These are phyloP conservation scores for Warburgia ugandensis DNA, from an alignment of 164 flowering plant genomes.

Conservation along the genomic window DNA sequence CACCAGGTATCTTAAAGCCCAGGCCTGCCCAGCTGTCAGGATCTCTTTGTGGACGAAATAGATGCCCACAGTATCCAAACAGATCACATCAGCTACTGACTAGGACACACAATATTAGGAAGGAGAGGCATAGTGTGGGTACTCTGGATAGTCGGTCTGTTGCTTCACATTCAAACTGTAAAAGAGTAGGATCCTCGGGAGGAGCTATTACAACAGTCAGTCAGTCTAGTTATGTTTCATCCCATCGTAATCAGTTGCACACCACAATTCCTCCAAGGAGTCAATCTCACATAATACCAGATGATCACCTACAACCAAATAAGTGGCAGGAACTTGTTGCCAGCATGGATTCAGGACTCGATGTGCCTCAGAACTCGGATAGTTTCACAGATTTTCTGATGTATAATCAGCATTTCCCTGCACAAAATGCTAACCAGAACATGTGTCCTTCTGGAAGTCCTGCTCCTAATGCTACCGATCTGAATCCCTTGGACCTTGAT, in stretches of 20 bases:
- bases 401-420: conserved; percentile 13
- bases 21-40: conserved; percentile 16
- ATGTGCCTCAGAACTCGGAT: conserved; percentile 6
- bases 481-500: conserved; percentile 6
- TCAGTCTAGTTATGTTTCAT: conserved; percentile 11
- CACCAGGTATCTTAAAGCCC: conserved; percentile 20
- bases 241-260: conserved; percentile 9
- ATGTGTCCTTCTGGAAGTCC: conserved; percentile 9
- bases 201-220: conserved; percentile 7
- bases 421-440: conserved; percentile 15
- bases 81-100: neutral
- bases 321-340: conserved; percentile 16
- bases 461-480: neutral
- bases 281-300: conserved; percentile 1
- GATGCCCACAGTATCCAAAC: conserved; percentile 11
- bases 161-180: conserved; percentile 20
- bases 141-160: conserved; percentile 15
- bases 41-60: conserved; percentile 14
- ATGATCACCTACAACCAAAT: conserved; percentile 1
- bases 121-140: conserved; percentile 17
- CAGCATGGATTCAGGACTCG: conserved; percentile 5
- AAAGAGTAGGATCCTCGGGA: conserved; percentile 20
- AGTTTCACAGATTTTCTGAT: conserved; percentile 2
- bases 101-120: neutral
- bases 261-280: conserved; percentile 10